Percentiles rank a stretch among this genome's conserved stretches.
Conservation (phyloP, 345 rosid species). For the Populus davidiana region DNA sequence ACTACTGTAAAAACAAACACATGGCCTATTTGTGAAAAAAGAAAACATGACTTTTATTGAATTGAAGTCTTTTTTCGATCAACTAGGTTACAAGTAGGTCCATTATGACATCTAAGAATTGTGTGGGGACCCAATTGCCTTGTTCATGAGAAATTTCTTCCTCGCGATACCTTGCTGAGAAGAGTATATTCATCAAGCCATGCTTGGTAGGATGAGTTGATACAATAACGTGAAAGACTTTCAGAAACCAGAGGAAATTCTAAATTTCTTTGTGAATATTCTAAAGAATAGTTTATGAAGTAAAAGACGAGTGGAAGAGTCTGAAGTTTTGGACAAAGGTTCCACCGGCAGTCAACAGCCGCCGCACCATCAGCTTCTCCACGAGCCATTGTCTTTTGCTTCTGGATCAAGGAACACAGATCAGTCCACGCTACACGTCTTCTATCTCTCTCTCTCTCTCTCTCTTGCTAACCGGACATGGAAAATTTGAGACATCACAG, state of each 20-base stretch:
- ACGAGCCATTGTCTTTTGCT: not conserved
- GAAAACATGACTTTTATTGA: no score
- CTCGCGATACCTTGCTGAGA: no score
- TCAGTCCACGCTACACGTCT: not conserved
- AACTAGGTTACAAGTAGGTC: no score
- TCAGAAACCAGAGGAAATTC: not conserved
- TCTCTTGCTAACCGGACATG: not conserved
- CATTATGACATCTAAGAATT: no score
- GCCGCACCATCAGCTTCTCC: not conserved
- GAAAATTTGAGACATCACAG: not conserved
- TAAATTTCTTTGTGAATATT: not conserved
- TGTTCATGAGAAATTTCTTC: no score
- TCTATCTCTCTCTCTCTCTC: not conserved
- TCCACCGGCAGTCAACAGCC: slow-evolving; percentile 21
- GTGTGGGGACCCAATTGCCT: no score
- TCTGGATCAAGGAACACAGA: not conserved
- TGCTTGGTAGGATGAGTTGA: no score
- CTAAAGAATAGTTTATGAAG: not conserved
- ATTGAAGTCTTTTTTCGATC: no score
- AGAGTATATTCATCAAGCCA: no score
- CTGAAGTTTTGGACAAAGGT: not conserved
- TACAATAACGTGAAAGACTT: no score
- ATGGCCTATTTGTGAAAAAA: no score
- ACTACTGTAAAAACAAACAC: no score
- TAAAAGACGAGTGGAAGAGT: not conserved